Base-by-base conservation (phyloP, 352 stramenopile genomes). In the Pythium monospermum region DNA sequence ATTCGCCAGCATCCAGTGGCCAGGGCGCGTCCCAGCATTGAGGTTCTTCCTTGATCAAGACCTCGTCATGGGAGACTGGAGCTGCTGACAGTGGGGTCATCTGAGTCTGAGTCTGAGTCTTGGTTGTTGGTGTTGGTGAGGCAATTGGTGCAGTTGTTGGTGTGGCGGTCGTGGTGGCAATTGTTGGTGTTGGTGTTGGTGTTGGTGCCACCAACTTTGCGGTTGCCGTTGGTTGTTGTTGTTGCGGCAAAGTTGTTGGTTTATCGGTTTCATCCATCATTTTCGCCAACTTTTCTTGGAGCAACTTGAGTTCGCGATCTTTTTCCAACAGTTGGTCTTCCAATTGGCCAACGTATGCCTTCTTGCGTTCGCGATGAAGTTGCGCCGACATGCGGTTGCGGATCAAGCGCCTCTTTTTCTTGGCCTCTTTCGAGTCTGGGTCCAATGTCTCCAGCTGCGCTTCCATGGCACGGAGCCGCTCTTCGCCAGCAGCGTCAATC, bases 341-440 rank as follows among this genome's bases (percentile, higher is more conserved):
- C 1, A 94, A 57, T 59, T 94, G 83, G 0, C 82, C 83, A 4
- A 94, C 83, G 55, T 94, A 94, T 22, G 83, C 83, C 59, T 94
- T 94, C 66, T 94, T 94, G 51, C 83, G 83, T 52, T 94, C 83
- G 22, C 83, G 80, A 52, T 94, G 83, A 30, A 94, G 72, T 53
- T 94, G 83, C 16, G 83, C 83, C 48, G 80, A 91, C 83, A 94
- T 94, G 67, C 83, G 83, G 57, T 94, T 94, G 38, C 83, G 83
- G 37, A 94, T 94, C 6, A 94, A 54, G 6, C 83, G 78, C 19
- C 83, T 80, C 66, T 94, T 94, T 71, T 94, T 94, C 75, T 94
- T 94, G 46, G 83, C 81, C 50, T 94, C 83, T 50, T 94, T 94
- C 49, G 83, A 94, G 57, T 94, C 83, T 7, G 83, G 79, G 43